Evolutionary conservation across 2,329 filamentous ascomycete genomes (phyloP).

Genomic region (Stemphylium beticola): DNA sequence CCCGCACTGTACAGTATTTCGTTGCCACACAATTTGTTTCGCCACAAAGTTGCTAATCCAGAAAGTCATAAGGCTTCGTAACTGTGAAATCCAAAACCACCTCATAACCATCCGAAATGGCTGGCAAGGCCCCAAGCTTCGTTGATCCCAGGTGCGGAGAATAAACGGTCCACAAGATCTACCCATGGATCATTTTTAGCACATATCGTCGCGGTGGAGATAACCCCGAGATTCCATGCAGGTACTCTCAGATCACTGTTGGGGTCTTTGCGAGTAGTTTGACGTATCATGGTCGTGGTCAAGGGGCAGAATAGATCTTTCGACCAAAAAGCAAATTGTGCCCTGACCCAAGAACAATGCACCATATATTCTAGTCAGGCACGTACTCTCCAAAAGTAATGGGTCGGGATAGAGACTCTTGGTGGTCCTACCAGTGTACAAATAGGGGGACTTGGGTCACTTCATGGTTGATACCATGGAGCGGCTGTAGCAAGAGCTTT

Average conservation of each 20-base stretch:
- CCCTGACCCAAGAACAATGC: neutral
- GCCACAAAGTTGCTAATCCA: too few species aligned
- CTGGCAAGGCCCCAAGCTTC: too few species aligned
- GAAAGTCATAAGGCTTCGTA: too few species aligned
- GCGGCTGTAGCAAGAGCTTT: neutral
- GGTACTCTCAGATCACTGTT: neutral
- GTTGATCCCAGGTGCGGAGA: too few species aligned
- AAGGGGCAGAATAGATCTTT: neutral
- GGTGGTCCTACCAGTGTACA: neutral
- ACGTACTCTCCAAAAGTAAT: neutral
- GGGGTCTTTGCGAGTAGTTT: neutral
- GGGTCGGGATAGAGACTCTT: neutral
- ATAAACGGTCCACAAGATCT: too few species aligned
- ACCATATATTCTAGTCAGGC: neutral
- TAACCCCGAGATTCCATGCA: neutral
- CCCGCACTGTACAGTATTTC: neutral
- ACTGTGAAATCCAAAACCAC: too few species aligned
- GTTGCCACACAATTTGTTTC: too few species aligned
- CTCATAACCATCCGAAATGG: too few species aligned
- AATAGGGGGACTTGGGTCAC: neutral
- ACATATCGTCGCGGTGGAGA: neutral
- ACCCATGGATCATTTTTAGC: neutral
- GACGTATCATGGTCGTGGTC: neutral
- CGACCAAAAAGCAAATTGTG: neutral
- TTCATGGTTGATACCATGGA: neutral